Evolutionary conservation across 768 basidiomycete species (phyloP), one percentile per base, ranked within the genome.

Genomic region (Hirschioporus abietinus): DNA sequence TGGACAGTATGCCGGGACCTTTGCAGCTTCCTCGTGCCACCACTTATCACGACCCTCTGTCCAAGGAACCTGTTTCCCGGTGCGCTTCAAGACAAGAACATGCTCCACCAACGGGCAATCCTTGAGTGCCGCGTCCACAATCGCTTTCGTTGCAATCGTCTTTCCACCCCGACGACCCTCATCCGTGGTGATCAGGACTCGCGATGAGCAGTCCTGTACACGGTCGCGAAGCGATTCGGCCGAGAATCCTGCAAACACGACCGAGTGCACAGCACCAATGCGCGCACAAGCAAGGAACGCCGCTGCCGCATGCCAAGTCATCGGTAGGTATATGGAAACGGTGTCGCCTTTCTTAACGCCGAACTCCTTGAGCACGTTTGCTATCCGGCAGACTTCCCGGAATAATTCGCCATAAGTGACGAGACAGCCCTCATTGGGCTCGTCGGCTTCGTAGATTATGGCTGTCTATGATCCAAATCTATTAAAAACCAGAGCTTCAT

Each of bases 391-490:
- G 34, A 97, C 96, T 76, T 98, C 94, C 67, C 87, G 90, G 59
- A 98, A 85, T 66, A 99, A 90, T 75, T 97, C 86, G 20, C 85
- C 83, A 76, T 92, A 99, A 25, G 88, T 82, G 75, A 99, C 82
- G 61, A 89, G 83, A 67, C 86, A 75, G 63, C 93, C 91, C 61
- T 93, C 84, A 65, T 84, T 88, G 0, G 95, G 91, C 76, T 99
- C 96, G 73, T 99, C 96, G 0, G 95, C 96, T 77, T 99, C 96
- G 80, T 96, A 99, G 77, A 99, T 95, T 78, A 99, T 97, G 30
- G 96, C 96, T 27, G 89, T 88, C 92, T 95, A 70, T 66, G 9
- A 66, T 65, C 24, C 63, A 58, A 62, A 63, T n/a, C 64, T 24
- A 61, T 42, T 12, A 9, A 63, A 64, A 58, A 23, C 20, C 57